Evolutionary conservation across 176 grass and related monocot species (phyloP), one percentile per base, ranked within the genome.

Genomic region (Oryza brachyantha): DNA sequence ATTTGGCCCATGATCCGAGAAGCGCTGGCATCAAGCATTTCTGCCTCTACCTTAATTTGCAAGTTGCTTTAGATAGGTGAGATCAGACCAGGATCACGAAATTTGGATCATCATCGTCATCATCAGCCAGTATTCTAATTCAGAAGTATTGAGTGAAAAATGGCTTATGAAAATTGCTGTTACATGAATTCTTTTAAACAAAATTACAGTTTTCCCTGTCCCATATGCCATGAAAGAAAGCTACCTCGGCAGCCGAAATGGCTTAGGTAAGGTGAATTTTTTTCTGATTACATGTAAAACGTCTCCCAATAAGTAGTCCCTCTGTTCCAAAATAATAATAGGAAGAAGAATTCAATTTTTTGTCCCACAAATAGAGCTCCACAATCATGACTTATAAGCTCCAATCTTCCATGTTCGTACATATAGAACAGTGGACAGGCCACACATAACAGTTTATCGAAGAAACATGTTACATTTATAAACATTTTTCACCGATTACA

Each of bases 381-480:
- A 27, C 34, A 7, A 38, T 11, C 7, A 61, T 19, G 12, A 9
- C 14, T 9, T 1, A 73, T 10, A 43, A 57, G 62, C 26, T 36
- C 21, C 12, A 37, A 22, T 38, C 12, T 78, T 75, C 39, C 42
- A 32, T 25, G 35, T 62, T 78, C 35, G 22, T 55, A 55, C 1
- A 19, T 50, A 38, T 19, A 73, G 43, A 73, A 9, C 68, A 66
- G 36, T 48, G 24, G 52, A 17, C 11, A 79, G 48, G 7, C 26
- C 75, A 88, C 11, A 79, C 31, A 83, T 41, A 6, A 37, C 36
- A 11, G 58, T 55, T 54, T 17, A 22, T 63, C 31, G 66, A 13
- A 22, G 66, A 80, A 31, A 25, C 17, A 31, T 3, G 48, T 10
- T n/a, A n/a, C n/a, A n/a, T n/a, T n/a, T n/a, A 9, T 54, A 22